Evolutionary conservation across 495 filamentous ascomycete genomes (phyloP), one percentile per base, ranked within the genome.

Genomic region (Penicillium diatomitis): DNA sequence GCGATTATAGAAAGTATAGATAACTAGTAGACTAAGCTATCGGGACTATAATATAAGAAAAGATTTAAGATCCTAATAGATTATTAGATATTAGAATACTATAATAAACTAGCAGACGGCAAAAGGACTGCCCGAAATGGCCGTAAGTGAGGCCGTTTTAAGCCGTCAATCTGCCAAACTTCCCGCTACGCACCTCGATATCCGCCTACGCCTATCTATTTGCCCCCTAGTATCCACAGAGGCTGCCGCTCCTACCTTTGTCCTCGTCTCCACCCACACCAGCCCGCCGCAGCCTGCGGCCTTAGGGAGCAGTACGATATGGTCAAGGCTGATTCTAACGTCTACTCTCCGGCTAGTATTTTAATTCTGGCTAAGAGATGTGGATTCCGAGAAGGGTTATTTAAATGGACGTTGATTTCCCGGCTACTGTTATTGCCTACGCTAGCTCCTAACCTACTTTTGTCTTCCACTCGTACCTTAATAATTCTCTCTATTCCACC

Each of bases 51-150:
- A n/a, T n/a, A n/a, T n/a, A n/a, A n/a, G n/a, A n/a, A n/a, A n/a
- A n/a, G n/a, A n/a, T n/a, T n/a, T n/a, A n/a, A n/a, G n/a, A n/a
- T n/a, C n/a, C n/a, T n/a, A n/a, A n/a, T n/a, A n/a, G n/a, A n/a
- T n/a, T n/a, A n/a, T n/a, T n/a, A n/a, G n/a, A n/a, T n/a, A n/a
- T n/a, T n/a, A n/a, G n/a, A n/a, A n/a, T n/a, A n/a, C n/a, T n/a
- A n/a, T n/a, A n/a, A n/a, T 51, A 56, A 56, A 46, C 30, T 48
- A 52, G 49, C 28, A 48, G 53, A 52, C 49, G 52, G 56, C 46
- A 52, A 40, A 51, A 36, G 27, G 49, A 28, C 53, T 41, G 20
- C 53, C 46, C 32, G 38, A 56, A 52, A 55, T 35, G 48, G 52
- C 52, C 48, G 48, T 35, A 55, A 46, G 38, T 46, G 48, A 48